Evolutionary conservation across 176 grass and related monocot genomes (phyloP), one percentile per base, ranked within the genome.

Genomic region (Luzula sylvatica): DNA sequence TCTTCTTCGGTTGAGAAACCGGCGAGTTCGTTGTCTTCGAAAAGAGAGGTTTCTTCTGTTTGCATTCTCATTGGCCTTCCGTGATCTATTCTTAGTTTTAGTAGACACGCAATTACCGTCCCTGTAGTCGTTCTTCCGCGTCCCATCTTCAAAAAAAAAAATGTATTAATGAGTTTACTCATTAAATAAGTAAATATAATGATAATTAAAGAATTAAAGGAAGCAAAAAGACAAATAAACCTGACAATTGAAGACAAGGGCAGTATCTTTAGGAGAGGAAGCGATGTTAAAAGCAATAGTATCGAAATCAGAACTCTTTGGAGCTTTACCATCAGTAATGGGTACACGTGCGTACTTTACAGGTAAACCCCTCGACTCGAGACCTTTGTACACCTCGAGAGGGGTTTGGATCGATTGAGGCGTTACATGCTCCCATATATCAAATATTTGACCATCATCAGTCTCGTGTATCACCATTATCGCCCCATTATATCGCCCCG

Each of bases 391-490:
- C 39, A 96, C 92, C 74, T 96, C 92, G 48, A 86, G 57, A 14
- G 92, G 92, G 50, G 92, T 96, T 47, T 86, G 81, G 55, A 96
- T 77, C 70, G 92, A 78, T 68, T 86, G 59, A 63, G 57, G 74
- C 58, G 72, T 78, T 29, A 96, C 69, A 71, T 86, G 62, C 76
- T 96, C 92, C 92, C 92, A 96, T 38, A 81, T 75, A 73, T 90
- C 85, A 47, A 79, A 89, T 56, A 96, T 96, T 74, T 96, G 73
- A 53, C 85, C 81, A 52, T 71, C 67, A 43, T 80, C 78, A 23
- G 84, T 82, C 72, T 96, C 92, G 65, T 86, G 92, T 68, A 90
- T 82, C 62, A 96, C 85, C 92, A 96, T 96, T 71, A 96, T 86
- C 15, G 81, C 58, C 15, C 92, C 85, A 66, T 58, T 68, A 69